Conservation (phyloP, 2,329 filamentous ascomycete species). For the Fusarium abutilonis region DNA sequence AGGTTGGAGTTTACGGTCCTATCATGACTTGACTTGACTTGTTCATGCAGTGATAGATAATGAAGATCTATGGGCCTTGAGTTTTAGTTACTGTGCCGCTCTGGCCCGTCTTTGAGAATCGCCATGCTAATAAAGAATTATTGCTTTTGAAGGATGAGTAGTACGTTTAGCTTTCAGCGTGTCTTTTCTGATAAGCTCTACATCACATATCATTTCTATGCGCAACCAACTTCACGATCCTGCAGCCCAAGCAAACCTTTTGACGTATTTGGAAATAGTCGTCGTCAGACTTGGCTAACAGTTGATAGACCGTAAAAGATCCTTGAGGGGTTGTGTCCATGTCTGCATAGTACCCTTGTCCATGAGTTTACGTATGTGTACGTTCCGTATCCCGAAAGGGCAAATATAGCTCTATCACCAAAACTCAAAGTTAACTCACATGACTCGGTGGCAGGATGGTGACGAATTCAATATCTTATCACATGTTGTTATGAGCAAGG, state of each 20-base stretch:
- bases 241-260: slow-evolving; percentile 9
- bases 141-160: slow-evolving; percentile 8
- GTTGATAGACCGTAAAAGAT: neutral
- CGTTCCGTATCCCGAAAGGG: too few relatives aligned
- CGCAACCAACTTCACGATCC: slow-evolving; percentile 7
- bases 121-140: neutral
- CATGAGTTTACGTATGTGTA: neutral
- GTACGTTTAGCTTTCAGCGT: neutral
- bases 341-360: slow-evolving; percentile 14
- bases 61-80: neutral
- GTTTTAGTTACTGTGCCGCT: too few relatives aligned
- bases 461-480: neutral
- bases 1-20: neutral
- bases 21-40: neutral
- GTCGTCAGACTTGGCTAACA: neutral
- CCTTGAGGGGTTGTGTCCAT: slow-evolving; percentile 6
- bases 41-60: neutral
- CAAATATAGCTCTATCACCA: neutral
- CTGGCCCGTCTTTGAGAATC: neutral
- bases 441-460: slow-evolving; percentile 1
- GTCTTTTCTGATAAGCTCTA: slow-evolving; percentile 5
- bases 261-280: neutral
- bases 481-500: neutral
- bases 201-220: slow-evolving; percentile 14
- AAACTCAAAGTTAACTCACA: slow-evolving; percentile 6